Evolutionary conservation across 352 stramenopile genomes (phyloP), one percentile per base, ranked within the genome.

Genomic region (Blastocystis sp.): DNA sequence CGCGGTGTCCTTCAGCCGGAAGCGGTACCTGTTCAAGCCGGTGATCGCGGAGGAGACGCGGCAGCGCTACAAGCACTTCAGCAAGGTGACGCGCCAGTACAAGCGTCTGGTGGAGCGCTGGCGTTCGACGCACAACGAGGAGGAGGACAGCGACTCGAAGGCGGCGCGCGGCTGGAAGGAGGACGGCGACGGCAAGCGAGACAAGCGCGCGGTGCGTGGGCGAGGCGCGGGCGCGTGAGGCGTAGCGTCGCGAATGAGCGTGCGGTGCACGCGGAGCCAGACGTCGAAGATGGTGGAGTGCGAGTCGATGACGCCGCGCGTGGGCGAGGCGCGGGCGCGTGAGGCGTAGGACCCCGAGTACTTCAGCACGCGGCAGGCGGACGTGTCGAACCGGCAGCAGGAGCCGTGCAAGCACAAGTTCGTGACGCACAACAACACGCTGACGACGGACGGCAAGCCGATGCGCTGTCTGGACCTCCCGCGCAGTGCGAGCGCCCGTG

Each of bases 251-350:
- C 71, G 71, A 14, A 48, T 54, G 34, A 81, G 64, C 48, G 71
- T 45, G 28, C 71, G 71, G 17, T 40, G 64, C 28, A 81, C 71
- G 17, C 71, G 71, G 10, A 81, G 71, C 48, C 71, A 81, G 45
- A 81, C 71, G 28, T 81, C 71, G 1, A 81, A 65, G n/a, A 81
- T 81, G 71, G 71, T 81, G 42, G 71, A 81, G 43, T 57, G 40
- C 9, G 71, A 66, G 45, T 81, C 71, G 48, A 21, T 60, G 11
- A 81, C 71, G 28, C 60, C 71, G 3, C 54, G 45, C 21, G 71
- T 81, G 28, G 3, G 42, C 9, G 9, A 28, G 52, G 52, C 17
- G 3, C 6, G 19, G 28, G 14, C 0, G 4, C 21, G 1, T 81
- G 38, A 63, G 28, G 3, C n/a, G 3, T 21, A 81, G 71, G 71